Base-by-base conservation (phyloP, 805 yeast species). In the Candida ovalis region DNA sequence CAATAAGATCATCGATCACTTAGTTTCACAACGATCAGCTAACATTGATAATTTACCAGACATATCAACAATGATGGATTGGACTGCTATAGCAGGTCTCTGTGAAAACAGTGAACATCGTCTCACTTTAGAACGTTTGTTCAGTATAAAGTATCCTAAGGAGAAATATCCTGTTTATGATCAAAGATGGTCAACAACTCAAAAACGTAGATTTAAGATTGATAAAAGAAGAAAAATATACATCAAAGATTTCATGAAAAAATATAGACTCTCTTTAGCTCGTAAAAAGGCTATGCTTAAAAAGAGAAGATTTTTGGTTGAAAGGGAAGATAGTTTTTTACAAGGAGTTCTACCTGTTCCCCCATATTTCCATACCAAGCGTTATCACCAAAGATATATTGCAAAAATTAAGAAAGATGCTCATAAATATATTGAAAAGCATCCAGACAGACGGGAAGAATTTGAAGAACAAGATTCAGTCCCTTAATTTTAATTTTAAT, bases 1-100 rank as follows among this genome's bases (percentile, higher is more conserved):
- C 10, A 55, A 63, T 38, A 23, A 28, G 4, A 18, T 60, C 6
- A 43, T 63, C 3, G 66, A 62, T 36, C 42, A 48, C 4, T 37
- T 61, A 2, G 42, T 55, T 1, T 43, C 43, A 5, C 42, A 43
- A 24, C 36, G 56, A 30, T 24, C 43, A 2, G 19, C 13, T n/a
- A 18, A 27, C 8, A 18, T 24, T 9, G 13, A 38, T 4, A 18
- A 17, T 5, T 6, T 19, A 10, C 36, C 36, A 5, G 21, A 27
- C 19, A 15, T 43, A 18, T 7, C 19, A 10, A 36, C 28, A 1
- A 27, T 37, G 36, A 25, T 38, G 21, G 32, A 37, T 22, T 43
- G 46, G 46, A 37, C 42, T 4, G 9, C 22, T 3, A 27, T 43
- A 10, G 37, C 32, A 10, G 13, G 19, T 9, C n/a, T 18, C 4